Conservation (phyloP, 2,329 filamentous ascomycete genomes). For the Colletotrichum aenigma region DNA sequence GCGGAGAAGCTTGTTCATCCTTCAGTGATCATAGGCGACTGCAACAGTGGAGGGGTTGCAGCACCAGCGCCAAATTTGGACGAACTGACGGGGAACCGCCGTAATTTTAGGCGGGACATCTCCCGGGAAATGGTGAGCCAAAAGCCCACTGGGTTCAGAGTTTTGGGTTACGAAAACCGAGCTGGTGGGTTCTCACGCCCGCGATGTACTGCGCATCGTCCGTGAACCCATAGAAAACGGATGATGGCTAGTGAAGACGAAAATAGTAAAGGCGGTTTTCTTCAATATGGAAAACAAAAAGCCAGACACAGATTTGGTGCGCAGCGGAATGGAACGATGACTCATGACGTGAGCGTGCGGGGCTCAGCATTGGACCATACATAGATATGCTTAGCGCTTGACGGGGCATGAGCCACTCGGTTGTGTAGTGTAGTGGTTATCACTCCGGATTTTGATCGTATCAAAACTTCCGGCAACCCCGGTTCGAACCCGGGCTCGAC, state of each 20-base stretch:
- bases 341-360: neutral
- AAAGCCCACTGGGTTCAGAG: neutral
- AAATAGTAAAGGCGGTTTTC: neutral
- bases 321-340: rapidly evolving
- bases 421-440: conserved; percentile 23
- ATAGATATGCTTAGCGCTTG: rapidly evolving
- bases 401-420: neutral
- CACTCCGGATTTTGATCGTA: conserved; percentile 21
- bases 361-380: rapidly evolving
- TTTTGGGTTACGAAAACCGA: neutral
- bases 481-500: conserved; percentile 22
- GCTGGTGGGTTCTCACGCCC: rapidly evolving
- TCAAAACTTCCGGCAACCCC: conserved; percentile 17
- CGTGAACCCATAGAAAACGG: neutral
- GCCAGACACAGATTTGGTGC: neutral
- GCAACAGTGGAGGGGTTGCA: neutral
- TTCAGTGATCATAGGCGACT: neutral
- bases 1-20: neutral
- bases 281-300: neutral
- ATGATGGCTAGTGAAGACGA: neutral
- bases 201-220: neutral
- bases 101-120: neutral
- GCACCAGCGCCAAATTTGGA: neutral
- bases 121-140: neutral
- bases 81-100: neutral